Conservation (phyloP, 495 filamentous ascomycete genomes). For the Niebla homalea region DNA sequence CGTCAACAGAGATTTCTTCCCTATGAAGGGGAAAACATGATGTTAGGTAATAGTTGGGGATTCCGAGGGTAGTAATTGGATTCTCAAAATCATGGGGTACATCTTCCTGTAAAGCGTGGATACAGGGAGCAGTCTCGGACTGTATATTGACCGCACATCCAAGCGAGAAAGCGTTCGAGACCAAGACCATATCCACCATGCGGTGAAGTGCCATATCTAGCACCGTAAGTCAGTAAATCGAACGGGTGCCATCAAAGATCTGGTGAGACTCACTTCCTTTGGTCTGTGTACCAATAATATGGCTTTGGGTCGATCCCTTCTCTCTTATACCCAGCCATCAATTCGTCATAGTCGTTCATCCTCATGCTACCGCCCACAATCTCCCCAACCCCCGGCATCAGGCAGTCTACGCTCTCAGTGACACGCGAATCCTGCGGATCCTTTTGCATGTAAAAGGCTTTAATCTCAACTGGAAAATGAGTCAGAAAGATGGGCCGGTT, state of each 20-base stretch:
- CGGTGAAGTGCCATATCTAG: constrained; percentile 84
- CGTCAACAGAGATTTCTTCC: no score
- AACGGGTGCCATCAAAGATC: constrained; percentile 3
- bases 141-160: constrained; percentile 85
- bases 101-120: constrained; percentile 85
- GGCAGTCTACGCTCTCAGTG: constrained; percentile 88
- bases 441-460: constrained; percentile 99
- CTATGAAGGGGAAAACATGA: no score
- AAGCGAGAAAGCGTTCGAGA: constrained; percentile 90
- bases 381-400: constrained; percentile 96
- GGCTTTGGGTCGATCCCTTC: constrained; percentile 73
- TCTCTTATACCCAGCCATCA: constrained; percentile 77
- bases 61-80: no score
- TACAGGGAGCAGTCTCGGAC: constrained; percentile 85
- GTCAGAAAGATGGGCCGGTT: constrained; percentile 91
- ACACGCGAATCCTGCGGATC: constrained; percentile 69
- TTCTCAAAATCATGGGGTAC: constrained; percentile 67
- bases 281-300: constrained; percentile 99
- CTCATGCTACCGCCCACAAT: constrained; percentile 97
- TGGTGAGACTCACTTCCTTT: constrained; percentile 67
- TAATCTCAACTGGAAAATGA: constrained; percentile 94
- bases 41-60: no score
- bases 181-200: constrained; percentile 95
- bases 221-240: constrained; percentile 3
- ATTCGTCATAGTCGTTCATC: constrained; percentile 83